phyloP scores from a whole-genome alignment of 75 land plant genomes.

The Chamaecyparis obtusa region DNA sequence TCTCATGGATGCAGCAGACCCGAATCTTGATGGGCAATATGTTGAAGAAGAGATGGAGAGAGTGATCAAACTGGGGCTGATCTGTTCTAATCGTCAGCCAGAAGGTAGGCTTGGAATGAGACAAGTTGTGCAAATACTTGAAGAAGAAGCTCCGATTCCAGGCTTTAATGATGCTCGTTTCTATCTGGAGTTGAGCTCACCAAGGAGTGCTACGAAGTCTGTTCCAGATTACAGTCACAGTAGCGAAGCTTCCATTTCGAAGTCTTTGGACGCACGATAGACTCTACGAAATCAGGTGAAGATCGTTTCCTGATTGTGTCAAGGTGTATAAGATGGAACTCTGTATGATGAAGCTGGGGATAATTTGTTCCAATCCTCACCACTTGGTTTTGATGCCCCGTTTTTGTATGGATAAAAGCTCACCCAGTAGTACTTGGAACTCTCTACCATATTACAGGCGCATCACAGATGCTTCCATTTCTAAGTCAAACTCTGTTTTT shows the following conservation, averaged over 20 bases:
- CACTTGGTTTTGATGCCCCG: too few relatives aligned
- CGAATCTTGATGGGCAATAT: neutral
- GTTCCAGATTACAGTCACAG: neutral
- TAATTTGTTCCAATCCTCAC: too few relatives aligned
- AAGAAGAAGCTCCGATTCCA: neutral
- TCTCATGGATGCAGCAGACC: neutral
- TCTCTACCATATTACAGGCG: too few relatives aligned
- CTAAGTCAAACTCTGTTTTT: too few relatives aligned
- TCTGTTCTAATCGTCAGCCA: neutral
- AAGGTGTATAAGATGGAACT: too few relatives aligned
- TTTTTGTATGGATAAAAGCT: too few relatives aligned
- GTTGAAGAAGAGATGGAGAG: neutral
- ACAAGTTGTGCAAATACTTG: neutral
- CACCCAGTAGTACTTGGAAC: too few relatives aligned
- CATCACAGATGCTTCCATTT: too few relatives aligned
- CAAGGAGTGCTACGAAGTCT: neutral
- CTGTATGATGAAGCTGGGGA: too few relatives aligned
- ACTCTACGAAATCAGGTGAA: neutral
- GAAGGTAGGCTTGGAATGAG: neutral
- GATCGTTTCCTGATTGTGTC: too few relatives aligned
- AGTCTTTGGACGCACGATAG: neutral
- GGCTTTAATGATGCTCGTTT: neutral
- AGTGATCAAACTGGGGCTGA: neutral
- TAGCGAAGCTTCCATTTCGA: neutral
- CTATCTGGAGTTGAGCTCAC: neutral